Evolutionary conservation across 495 filamentous ascomycete genomes (phyloP).

Genomic region (Parathielavia appendiculata): DNA sequence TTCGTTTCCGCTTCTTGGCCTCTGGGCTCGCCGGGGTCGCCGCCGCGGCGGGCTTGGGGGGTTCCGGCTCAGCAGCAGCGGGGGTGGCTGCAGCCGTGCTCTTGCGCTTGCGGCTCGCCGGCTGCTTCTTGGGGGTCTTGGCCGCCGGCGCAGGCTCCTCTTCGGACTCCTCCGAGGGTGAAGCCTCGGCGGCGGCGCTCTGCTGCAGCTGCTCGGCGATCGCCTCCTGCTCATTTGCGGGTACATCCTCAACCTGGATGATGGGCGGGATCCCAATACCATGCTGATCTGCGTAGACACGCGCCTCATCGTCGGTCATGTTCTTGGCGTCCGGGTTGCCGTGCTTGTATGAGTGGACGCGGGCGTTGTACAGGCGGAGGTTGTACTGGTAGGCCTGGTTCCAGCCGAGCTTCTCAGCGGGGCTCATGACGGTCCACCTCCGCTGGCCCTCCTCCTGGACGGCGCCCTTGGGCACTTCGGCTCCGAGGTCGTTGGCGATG

Average conservation of each 20-base stretch:
- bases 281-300: conserved; percentile 51
- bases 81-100: conserved; percentile 39
- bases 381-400: conserved; percentile 71
- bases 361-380: conserved; percentile 65
- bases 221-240: conserved; percentile 52
- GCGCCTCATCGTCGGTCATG: conserved; percentile 55
- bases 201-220: conserved; percentile 53
- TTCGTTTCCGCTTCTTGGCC: conserved; percentile 62
- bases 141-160: conserved; percentile 27
- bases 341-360: conserved; percentile 67
- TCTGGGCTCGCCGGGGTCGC: conserved; percentile 48
- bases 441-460: conserved; percentile 76
- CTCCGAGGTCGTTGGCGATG: conserved; percentile 71
- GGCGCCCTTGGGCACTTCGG: conserved; percentile 65
- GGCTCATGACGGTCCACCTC: conserved; percentile 72
- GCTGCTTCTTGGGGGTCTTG: conserved; percentile 49
- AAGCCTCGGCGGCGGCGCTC: conserved; percentile 37
- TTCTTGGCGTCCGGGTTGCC: conserved; percentile 58
- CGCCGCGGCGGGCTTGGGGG: conserved; percentile 48
- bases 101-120: conserved; percentile 46
- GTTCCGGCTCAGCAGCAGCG: conserved; percentile 46
- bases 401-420: conserved; percentile 69
- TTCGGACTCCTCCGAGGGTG: conserved; percentile 42
- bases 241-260: conserved; percentile 47
- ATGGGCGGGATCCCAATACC: conserved; percentile 42